A percentile compares a stretch with the other conserved stretches of the same genome.
Evolutionary conservation across 805 yeast species (phyloP).

Genomic region (Hanseniaspora valbyensis): DNA sequence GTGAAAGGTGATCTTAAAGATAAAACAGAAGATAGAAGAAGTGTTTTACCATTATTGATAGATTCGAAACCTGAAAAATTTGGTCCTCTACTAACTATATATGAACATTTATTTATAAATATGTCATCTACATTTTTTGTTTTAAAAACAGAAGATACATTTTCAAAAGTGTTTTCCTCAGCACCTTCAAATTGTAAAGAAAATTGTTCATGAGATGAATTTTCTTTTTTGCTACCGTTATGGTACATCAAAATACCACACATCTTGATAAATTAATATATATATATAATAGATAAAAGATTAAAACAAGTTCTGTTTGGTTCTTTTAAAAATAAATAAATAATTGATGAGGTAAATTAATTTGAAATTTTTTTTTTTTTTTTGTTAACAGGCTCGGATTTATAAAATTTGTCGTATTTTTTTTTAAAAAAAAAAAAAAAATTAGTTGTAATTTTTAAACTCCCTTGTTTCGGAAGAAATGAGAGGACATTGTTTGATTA

Average conservation of each 20-base stretch:
- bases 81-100: conserved; percentile 53
- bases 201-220: too few relatives aligned
- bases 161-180: conserved; percentile 2
- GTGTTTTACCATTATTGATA: conserved; percentile 17
- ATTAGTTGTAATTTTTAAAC: too few relatives aligned
- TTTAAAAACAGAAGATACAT: neutral
- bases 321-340: too few relatives aligned
- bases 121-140: neutral
- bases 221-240: neutral
- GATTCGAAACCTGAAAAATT: conserved; percentile 36
- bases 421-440: too few relatives aligned
- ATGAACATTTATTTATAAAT: conserved; percentile 23
- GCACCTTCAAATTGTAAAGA: conserved; percentile 4
- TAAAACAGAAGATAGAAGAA: conserved; percentile 59
- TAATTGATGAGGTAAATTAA: too few relatives aligned
- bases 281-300: neutral
- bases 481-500: too few relatives aligned
- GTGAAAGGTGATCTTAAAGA: conserved; percentile 72
- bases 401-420: too few relatives aligned
- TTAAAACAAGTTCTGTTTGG: neutral
- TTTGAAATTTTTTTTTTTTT: too few relatives aligned
- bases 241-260: conserved; percentile 14
- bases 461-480: too few relatives aligned
- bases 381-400: too few relatives aligned
- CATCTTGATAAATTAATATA: neutral